Conservation (phyloP, 345 rosid species). For the Balakata baccata region DNA sequence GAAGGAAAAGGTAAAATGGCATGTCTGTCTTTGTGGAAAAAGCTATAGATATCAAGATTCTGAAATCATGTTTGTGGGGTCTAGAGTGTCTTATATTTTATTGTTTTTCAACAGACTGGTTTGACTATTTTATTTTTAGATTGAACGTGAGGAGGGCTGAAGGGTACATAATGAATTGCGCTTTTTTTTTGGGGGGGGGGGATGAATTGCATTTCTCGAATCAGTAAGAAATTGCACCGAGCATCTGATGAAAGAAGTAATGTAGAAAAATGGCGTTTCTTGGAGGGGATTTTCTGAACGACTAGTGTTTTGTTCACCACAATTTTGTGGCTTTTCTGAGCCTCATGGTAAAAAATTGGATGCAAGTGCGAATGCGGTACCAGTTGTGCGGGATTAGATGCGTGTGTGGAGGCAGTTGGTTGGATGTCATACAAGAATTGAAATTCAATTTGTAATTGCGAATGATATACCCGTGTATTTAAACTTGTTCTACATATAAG, state of each 20-base stretch:
- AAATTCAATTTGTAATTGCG: too few relatives aligned
- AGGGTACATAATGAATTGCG: too few relatives aligned
- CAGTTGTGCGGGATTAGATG: background rate
- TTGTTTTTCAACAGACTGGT: too few relatives aligned
- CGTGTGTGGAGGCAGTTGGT: slow-evolving; percentile 11
- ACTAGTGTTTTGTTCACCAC: slow-evolving; percentile 23
- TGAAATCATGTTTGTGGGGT: slow-evolving; percentile 26
- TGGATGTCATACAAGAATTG: background rate
- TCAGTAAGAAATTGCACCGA: too few relatives aligned
- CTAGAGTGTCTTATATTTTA: slow-evolving; percentile 6
- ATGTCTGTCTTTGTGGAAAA: slow-evolving; percentile 10
- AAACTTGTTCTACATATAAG: too few relatives aligned
- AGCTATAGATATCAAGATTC: slow-evolving; percentile 6
- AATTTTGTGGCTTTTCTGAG: slow-evolving; percentile 17
- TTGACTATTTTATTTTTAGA: too few relatives aligned
- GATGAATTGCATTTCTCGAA: too few relatives aligned
- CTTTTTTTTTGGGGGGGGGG: too few relatives aligned
- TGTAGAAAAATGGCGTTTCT: background rate
- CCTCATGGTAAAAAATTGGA: slow-evolving; percentile 16
- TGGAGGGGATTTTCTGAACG: too few relatives aligned
- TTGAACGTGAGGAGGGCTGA: too few relatives aligned
- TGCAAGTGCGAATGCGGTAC: background rate
- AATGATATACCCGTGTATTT: too few relatives aligned
- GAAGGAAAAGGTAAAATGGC: background rate
- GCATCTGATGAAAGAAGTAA: too few relatives aligned